These are phyloP conservation scores for Acrocalymma vagum DNA, from an alignment of 2,329 filamentous ascomycete genomes.

Conservation along the genomic window DNA sequence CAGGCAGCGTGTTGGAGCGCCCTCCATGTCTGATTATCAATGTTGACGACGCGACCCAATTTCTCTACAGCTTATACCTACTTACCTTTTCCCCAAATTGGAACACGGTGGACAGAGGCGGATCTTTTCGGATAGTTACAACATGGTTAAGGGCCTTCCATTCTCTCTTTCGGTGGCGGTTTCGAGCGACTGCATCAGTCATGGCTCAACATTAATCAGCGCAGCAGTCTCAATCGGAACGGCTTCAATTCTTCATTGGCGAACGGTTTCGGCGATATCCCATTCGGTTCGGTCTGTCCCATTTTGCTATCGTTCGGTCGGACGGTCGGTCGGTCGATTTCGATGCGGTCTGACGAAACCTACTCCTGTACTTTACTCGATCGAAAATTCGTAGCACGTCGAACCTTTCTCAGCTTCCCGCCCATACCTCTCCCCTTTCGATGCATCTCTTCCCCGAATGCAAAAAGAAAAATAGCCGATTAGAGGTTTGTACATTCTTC, in stretches of 20 bases:
- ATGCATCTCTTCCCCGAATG: conserved; percentile 19
- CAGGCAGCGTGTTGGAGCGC: conserved; percentile 16
- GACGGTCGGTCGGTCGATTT: conserved; percentile 42
- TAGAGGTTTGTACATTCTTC: too few species aligned
- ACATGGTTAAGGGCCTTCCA: conserved; percentile 32
- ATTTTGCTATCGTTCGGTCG: conserved; percentile 27
- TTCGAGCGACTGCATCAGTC: conserved; percentile 30
- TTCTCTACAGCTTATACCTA: too few species aligned
- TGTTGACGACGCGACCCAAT: conserved; percentile 24
- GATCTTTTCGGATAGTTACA: conserved; percentile 31
- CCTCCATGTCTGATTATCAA: conserved; percentile 21
- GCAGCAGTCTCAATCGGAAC: conserved; percentile 43
- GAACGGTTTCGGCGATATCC: conserved; percentile 46
- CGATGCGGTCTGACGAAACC: conserved; percentile 40
- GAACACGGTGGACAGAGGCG: conserved; percentile 24
- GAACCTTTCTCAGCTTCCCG: conserved; percentile 35
- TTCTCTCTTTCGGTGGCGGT: conserved; percentile 33
- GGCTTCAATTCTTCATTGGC: conserved; percentile 42
- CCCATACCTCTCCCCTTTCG: conserved; percentile 21
- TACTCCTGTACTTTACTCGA: conserved; percentile 48
- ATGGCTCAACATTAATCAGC: conserved; percentile 43
- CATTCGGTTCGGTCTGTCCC: conserved; percentile 41
- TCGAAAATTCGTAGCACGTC: conserved; percentile 44
- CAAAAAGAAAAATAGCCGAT: too few species aligned
- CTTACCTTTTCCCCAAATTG: conserved; percentile 27